Conservation (phyloP, 768 basidiomycete species). For the Leucogyrophana mollusca region DNA sequence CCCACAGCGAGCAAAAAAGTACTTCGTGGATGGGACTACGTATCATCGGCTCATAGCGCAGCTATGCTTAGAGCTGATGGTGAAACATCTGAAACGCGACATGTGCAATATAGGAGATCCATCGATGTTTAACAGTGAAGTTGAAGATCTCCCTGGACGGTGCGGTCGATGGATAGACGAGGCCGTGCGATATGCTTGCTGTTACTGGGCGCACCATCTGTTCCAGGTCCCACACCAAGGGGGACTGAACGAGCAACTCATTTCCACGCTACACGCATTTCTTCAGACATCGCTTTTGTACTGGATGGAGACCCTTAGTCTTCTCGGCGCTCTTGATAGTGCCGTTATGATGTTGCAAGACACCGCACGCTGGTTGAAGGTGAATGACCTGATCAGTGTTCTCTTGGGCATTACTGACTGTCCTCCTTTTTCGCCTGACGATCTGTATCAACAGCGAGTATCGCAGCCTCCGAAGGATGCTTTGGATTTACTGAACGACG, state of each 20-base stretch:
- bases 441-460: too few species aligned
- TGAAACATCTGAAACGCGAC: constrained; percentile 9
- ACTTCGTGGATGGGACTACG: constrained; percentile 2
- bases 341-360: constrained; percentile 14
- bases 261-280: constrained; percentile 12
- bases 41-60: constrained; percentile 17
- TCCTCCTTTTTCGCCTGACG: too few species aligned
- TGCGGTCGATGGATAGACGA: constrained; percentile 8
- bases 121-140: constrained; percentile 11
- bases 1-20: constrained; percentile 15
- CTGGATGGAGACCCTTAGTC: constrained; percentile 18
- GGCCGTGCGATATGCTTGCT: constrained; percentile 15
- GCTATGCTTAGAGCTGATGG: constrained; percentile 16
- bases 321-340: constrained; percentile 15
- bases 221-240: constrained; percentile 10
- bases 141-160: constrained; percentile 11
- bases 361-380: constrained; percentile 14
- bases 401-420: neutral
- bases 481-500: constrained; percentile 13
- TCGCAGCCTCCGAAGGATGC: constrained; percentile 3
- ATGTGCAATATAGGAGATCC: constrained; percentile 16
- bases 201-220: constrained; percentile 17
- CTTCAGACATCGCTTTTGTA: constrained; percentile 11
- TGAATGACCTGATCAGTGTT: neutral
- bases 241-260: constrained; percentile 6